phyloP scores from a whole-genome alignment of 2,329 filamentous ascomycete genomes.

The Ascochyta rabiei region DNA sequence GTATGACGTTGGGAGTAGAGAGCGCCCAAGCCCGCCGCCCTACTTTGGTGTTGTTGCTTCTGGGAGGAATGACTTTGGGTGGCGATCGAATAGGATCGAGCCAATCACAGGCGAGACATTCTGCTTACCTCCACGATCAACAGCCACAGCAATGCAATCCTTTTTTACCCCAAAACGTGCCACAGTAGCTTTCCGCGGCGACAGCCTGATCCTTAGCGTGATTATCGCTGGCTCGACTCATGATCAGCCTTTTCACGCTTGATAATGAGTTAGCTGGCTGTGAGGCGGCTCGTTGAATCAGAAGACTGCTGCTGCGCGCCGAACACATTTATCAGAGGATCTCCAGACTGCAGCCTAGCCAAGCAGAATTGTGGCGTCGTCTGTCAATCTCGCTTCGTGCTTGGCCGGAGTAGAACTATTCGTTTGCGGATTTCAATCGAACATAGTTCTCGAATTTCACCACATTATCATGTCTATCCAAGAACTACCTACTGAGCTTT shows the following conservation, averaged over 20 bases:
- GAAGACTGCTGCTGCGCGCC: too few relatives aligned
- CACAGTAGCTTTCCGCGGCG: background rate
- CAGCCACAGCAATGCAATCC: background rate
- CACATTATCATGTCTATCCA: background rate
- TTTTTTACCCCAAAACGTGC: background rate
- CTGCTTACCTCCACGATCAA: background rate
- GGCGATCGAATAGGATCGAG: conserved; percentile 8
- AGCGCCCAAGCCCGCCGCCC: background rate
- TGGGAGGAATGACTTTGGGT: conserved; percentile 2
- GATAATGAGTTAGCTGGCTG: too few relatives aligned
- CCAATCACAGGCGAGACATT: conserved; percentile 2
- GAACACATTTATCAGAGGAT: too few relatives aligned
- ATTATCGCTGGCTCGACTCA: too few relatives aligned
- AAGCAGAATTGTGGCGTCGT: too few relatives aligned
- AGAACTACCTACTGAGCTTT: background rate
- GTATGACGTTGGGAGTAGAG: background rate
- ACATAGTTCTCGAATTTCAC: background rate
- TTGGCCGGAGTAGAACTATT: background rate
- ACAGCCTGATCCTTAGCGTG: too few relatives aligned
- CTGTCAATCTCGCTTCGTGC: background rate
- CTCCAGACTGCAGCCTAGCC: too few relatives aligned
- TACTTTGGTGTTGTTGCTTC: background rate
- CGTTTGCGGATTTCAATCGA: background rate
- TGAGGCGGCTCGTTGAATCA: too few relatives aligned
- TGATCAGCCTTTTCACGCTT: too few relatives aligned